Conservation (phyloP, 306 rosid species). For the Pyrus betulifolia region DNA sequence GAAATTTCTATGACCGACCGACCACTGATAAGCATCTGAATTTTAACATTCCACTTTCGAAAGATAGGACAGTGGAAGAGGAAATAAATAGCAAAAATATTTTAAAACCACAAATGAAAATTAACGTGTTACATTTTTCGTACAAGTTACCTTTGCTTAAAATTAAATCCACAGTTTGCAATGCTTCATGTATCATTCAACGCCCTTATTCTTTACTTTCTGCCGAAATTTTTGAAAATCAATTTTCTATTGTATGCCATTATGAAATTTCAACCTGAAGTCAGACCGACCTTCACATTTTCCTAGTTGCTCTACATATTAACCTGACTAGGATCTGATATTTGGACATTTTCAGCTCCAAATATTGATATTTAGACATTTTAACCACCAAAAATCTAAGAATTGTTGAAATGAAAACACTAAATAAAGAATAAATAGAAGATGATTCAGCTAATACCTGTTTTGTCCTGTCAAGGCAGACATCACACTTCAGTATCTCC, state of each 20-base stretch:
- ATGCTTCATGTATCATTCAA: neutral
- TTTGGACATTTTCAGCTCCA: neutral
- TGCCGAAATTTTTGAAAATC: neutral
- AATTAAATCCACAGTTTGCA: neutral
- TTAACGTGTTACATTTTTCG: neutral
- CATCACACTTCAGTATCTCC: constrained; percentile 80
- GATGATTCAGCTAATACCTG: constrained; percentile 42
- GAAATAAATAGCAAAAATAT: neutral
- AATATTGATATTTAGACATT: neutral
- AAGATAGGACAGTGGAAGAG: neutral
- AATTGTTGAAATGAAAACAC: neutral
- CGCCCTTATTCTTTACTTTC: neutral
- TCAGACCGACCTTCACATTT: neutral
- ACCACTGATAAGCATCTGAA: neutral
- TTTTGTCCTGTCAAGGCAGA: constrained; percentile 79
- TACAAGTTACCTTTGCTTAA: neutral
- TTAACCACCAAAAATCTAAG: neutral
- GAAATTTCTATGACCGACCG: neutral
- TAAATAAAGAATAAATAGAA: neutral
- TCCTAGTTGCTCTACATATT: neutral
- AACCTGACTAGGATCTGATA: neutral
- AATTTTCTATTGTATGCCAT: neutral
- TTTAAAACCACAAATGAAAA: neutral
- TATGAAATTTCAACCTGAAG: neutral
- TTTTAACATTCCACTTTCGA: neutral